Conservation (phyloP, 768 basidiomycete genomes). For the Dioszegia aurantiaca region DNA sequence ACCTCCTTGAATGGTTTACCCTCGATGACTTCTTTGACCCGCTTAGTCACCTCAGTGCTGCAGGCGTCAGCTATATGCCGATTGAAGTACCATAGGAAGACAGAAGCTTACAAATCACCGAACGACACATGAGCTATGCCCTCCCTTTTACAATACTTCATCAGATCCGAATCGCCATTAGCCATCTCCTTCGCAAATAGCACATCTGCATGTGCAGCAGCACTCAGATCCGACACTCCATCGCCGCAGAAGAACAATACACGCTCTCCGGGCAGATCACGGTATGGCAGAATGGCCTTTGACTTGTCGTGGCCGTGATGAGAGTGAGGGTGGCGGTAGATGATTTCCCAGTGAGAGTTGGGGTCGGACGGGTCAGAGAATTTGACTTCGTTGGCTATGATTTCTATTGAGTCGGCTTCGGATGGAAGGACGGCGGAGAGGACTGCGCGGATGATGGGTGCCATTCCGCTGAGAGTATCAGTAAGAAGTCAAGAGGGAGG, state of each 20-base stretch:
- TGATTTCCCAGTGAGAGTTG: conserved; percentile 66
- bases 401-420: conserved; percentile 72
- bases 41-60: conserved; percentile 53
- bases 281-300: conserved; percentile 86
- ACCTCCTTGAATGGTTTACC: conserved; percentile 65
- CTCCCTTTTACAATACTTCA: conserved; percentile 73
- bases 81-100: background rate
- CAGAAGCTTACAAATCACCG: conserved; percentile 56
- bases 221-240: conserved; percentile 92
- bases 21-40: conserved; percentile 67
- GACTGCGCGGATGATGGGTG: conserved; percentile 85
- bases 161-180: conserved; percentile 69
- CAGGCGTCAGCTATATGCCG: background rate
- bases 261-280: conserved; percentile 64
- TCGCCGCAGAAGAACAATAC: conserved; percentile 96
- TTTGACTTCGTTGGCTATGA: conserved; percentile 88
- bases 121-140: conserved; percentile 78
- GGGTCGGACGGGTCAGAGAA: conserved; percentile 61
- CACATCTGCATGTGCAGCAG: conserved; percentile 85
- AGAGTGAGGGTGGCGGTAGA: conserved; percentile 84
- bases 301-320: conserved; percentile 95
- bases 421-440: conserved; percentile 76
- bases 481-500: background rate
- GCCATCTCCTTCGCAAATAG: conserved; percentile 77
- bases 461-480: conserved; percentile 69